phyloP scores from a whole-genome alignment of 306 rosid species.

The Vigna nakashimae region DNA sequence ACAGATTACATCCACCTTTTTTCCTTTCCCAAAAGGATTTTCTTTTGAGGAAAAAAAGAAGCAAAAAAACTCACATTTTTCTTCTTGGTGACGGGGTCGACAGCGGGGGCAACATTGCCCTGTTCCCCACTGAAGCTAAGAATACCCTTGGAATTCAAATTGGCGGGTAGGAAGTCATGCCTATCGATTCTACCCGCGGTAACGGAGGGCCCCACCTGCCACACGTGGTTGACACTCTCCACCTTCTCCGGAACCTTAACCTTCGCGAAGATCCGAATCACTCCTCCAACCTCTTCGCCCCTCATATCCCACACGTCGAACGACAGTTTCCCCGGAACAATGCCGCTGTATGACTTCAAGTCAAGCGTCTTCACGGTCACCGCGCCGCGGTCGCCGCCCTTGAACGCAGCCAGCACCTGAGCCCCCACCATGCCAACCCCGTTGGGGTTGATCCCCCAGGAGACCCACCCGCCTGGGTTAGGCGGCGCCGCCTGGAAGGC shows the following conservation, averaged over 20 bases:
- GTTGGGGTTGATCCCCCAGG: constrained; percentile 78
- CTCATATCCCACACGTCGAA: constrained; percentile 57
- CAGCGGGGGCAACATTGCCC: not conserved
- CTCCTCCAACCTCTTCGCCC: constrained; percentile 41
- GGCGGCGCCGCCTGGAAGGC: constrained; percentile 64
- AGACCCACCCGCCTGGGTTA: constrained; percentile 57
- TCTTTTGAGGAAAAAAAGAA: not conserved
- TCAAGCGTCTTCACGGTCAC: constrained; percentile 49
- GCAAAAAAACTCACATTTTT: constrained; percentile 59
- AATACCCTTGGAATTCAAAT: constrained; percentile 56
- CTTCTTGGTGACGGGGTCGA: constrained; percentile 50
- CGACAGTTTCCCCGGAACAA: constrained; percentile 51
- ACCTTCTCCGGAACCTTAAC: constrained; percentile 43
- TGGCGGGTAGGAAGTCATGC: constrained; percentile 42
- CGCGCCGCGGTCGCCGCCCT: constrained; percentile 34
- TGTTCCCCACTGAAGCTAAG: constrained; percentile 50
- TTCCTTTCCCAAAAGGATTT: not conserved
- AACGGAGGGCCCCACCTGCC: constrained; percentile 61
- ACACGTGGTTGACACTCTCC: constrained; percentile 50
- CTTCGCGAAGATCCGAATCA: constrained; percentile 41
- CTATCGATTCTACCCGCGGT: not conserved
- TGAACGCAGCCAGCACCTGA: constrained; percentile 60
- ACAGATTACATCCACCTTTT: not conserved
- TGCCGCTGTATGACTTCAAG: constrained; percentile 28
- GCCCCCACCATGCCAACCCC: constrained; percentile 67